These are phyloP conservation scores for Isatis tinctoria DNA, from an alignment of 345 rosid genomes.

Conservation along the genomic window DNA sequence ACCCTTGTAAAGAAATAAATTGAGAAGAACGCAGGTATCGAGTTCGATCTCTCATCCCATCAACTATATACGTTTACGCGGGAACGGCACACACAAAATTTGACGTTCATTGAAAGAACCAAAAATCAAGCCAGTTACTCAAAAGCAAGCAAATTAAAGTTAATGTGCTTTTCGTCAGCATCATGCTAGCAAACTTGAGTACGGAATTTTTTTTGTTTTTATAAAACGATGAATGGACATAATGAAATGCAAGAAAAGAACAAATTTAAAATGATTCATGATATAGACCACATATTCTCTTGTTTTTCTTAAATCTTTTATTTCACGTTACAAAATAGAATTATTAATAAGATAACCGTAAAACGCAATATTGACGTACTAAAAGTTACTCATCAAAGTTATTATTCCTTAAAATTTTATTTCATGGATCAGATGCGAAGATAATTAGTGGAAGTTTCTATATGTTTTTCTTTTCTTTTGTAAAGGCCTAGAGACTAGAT, in stretches of 20 bases:
- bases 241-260: background rate
- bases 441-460: background rate
- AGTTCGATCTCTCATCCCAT: too few relatives aligned
- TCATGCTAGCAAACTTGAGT: background rate
- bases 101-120: too few relatives aligned
- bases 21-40: too few relatives aligned
- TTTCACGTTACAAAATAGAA: background rate
- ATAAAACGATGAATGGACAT: background rate
- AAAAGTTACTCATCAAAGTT: background rate
- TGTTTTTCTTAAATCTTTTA: background rate
- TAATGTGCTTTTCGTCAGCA: background rate
- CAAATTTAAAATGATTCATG: background rate
- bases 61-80: too few relatives aligned
- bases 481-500: conserved; percentile 3
- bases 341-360: background rate
- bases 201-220: background rate
- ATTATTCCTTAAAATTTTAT: background rate
- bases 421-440: background rate
- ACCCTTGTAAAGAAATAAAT: too few relatives aligned
- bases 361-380: background rate
- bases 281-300: background rate
- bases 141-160: too few relatives aligned
- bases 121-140: too few relatives aligned
- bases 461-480: conserved; percentile 3
- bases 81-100: too few relatives aligned